A percentile compares a stretch with the other conserved stretches of the same genome.
phyloP scores from a whole-genome alignment of 78 protist genomes.

The Carpediemonas membranifera region DNA sequence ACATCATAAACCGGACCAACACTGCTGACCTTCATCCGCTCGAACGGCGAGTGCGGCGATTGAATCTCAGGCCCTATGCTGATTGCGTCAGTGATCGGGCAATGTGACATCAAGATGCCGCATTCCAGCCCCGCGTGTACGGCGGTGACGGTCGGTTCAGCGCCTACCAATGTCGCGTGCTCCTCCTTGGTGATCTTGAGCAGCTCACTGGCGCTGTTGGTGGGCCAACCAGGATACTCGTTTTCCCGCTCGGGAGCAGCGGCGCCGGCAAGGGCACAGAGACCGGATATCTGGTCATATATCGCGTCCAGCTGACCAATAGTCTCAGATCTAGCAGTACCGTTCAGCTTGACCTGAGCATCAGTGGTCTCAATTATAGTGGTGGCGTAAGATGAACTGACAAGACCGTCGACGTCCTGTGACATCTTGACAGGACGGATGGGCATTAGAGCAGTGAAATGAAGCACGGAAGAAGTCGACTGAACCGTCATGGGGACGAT shows the following conservation, averaged over 20 bases:
- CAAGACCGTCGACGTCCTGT: conserved; percentile 27
- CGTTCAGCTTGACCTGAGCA: neutral
- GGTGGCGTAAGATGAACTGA: conserved; percentile 15
- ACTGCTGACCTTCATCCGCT: neutral
- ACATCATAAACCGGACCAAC: neutral
- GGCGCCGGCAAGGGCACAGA: neutral
- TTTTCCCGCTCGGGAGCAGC: neutral
- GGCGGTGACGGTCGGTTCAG: neutral
- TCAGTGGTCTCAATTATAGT: neutral
- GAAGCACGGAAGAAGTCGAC: conserved; percentile 9
- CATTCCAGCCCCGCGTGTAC: conserved; percentile 13
- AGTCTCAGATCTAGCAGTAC: neutral
- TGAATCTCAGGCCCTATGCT: neutral
- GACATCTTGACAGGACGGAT: conserved; percentile 15
- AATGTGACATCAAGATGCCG: neutral
- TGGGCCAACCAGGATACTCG: neutral
- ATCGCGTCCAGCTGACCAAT: neutral
- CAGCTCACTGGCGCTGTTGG: neutral
- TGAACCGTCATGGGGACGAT: too few relatives aligned
- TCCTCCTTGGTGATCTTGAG: neutral
- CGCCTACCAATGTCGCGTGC: neutral
- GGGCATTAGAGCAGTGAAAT: neutral
- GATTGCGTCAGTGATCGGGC: neutral
- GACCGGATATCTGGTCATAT: neutral
- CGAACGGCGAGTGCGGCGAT: conserved; percentile 1